A percentile compares a stretch with the other conserved stretches of the same genome.
Evolutionary conservation across 1,284 basidiomycete genomes (phyloP).

Genomic region (Microbotryum lychnidis-dioicae): DNA sequence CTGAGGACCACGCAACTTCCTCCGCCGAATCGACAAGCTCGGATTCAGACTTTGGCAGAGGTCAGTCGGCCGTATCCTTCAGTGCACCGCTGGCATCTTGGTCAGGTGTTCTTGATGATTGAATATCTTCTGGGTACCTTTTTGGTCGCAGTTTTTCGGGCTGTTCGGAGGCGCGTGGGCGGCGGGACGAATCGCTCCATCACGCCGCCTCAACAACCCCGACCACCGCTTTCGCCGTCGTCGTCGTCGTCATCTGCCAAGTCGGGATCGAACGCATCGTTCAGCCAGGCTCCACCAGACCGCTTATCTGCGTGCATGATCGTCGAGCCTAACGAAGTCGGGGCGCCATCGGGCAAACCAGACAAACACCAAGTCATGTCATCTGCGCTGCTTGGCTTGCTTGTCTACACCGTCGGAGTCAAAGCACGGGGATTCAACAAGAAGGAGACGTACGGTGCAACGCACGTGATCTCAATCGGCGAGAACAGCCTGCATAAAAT

Average conservation of each 20-base stretch:
- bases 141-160: constrained; percentile 2
- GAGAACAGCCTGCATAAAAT: constrained; percentile 62
- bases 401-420: constrained; percentile 93
- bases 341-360: too few species aligned
- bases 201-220: background rate
- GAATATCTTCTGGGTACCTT: background rate
- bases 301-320: constrained; percentile 1
- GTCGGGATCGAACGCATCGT: background rate
- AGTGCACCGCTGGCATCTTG: background rate
- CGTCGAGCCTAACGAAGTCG: background rate
- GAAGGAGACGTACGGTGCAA: constrained; percentile 73
- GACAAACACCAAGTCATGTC: constrained; percentile 51
- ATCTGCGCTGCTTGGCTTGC: constrained; percentile 58
- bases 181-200: background rate
- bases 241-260: background rate
- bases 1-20: background rate
- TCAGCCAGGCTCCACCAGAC: constrained; percentile 8
- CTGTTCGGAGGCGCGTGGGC: constrained; percentile 1
- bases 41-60: constrained; percentile 34
- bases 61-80: constrained; percentile 5
- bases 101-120: too few species aligned
- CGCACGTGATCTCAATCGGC: constrained; percentile 88
- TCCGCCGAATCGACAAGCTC: constrained; percentile 28
- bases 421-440: constrained; percentile 69
- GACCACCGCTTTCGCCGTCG: background rate